Base-by-base conservation (phyloP, 345 rosid genomes). In the Ceriops zippeliana region DNA sequence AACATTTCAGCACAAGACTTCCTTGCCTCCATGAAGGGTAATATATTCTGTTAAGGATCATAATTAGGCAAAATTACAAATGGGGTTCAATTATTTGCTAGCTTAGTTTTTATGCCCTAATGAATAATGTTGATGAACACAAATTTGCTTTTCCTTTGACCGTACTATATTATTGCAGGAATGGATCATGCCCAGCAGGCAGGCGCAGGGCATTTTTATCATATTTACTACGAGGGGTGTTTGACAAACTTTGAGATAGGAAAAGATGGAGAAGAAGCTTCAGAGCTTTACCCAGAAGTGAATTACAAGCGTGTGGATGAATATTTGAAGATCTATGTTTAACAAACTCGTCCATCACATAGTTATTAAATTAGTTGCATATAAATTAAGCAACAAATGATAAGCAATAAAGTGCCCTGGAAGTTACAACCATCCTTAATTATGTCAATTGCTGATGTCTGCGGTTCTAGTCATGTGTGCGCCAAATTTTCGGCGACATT, bases 201-300 rank as follows among this genome's bases (percentile, higher is more conserved):
- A 7, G 98, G 91, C 54, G 52, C 85, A 20, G 95, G 96, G 27
- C 98, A 93, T 75, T 93, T 91, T 75, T 87, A 83, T 71, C 96
- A 93, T 62, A 81, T 93, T 1, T 93, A 79, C 76, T 93, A 85
- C 15, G 96, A 93, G 62, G 96, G 98, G 27, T 86, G 98, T 64
- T 73, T 91, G 24, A 78, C 95, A 15, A 85, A 93, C 76, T 79
- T 89, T 52, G 86, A 91, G 70, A 82, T 88, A 19, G 86, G 78
- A n/a, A 81, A 87, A 72, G 87, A 70, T 4, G 84, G 58, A 62
- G 89, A 73, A 80, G 97, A 91, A 76, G 95, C 96, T 61, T 93
- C 95, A 1, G 54, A 62, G 53, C 91, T 93, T 19, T 93, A 91
- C 72, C 96, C 96, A 0, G 93, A 88, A 10, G 89, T 91, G 27